Evolutionary conservation across 1,284 basidiomycete species (phyloP), one percentile per base, ranked within the genome.

Genomic region (Trichosporon inkin): DNA sequence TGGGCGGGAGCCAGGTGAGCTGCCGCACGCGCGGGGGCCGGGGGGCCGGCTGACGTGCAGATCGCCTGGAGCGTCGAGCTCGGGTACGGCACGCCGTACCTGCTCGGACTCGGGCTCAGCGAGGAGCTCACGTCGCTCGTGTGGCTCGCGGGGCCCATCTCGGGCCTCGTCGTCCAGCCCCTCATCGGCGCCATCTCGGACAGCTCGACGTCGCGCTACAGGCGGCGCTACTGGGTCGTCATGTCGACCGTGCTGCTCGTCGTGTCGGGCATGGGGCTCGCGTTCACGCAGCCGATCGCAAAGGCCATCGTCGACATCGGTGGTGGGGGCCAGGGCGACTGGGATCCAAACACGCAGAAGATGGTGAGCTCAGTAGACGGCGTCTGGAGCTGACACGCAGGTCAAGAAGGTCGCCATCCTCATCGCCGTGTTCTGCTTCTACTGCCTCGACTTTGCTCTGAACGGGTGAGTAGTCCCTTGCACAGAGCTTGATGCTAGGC

Each of bases 101-200:
- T 98, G 44, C 83, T 96, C 11, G 84, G 83, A 14, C 85, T 99
- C 11, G 95, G 95, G 10, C 82, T 98, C 32, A 88, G 90, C 1
- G 93, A 95, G 73, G 86, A 92, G 70, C 81, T 92, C 28, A 97
- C 96, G 5, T 90, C 90, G 58, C 82, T 97, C 14, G 95, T 99
- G 32, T 99, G 95, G 95, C 84, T 99, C 47, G 95, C 95, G 32
- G 96, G 94, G 6, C 76, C 73, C 1, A 71, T 98, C 61, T 91
- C 89, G 59, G 95, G 95, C 7, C 82, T 99, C 51, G 82, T 99
- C 57, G 92, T 92, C 5, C 95, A 99, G 75, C 95, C 95, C 17
- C 82, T 98, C 62, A 94, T 99, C 66, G 95, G 93, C 67, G 92
- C 92, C 6, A 86, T 98, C 68, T 97, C 93, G 6, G 94, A 98